These are phyloP conservation scores for Nicotiana paniculata DNA, from an alignment of 257 asterid species.

Conservation along the genomic window DNA sequence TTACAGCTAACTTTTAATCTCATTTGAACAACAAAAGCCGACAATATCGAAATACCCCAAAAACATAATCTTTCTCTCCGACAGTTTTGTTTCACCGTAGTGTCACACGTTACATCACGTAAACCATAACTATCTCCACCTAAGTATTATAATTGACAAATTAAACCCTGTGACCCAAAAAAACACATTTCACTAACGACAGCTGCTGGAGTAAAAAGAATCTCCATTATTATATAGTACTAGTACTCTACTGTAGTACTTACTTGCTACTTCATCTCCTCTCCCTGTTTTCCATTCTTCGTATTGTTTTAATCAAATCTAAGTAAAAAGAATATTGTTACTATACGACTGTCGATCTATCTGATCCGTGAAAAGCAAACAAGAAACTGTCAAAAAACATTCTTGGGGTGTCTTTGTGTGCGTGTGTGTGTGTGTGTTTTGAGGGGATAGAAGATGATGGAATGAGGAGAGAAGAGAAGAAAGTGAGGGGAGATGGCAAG, in stretches of 20 bases:
- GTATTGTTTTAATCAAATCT: neutral
- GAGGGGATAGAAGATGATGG: slow-evolving; percentile 20
- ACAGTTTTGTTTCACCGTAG: neutral
- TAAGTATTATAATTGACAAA: neutral
- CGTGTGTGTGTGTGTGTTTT: too few relatives aligned
- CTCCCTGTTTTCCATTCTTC: neutral
- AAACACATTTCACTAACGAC: neutral
- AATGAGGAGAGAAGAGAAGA: slow-evolving; percentile 22
- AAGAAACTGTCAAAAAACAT: neutral
- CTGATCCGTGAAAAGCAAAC: slow-evolving; percentile 7
- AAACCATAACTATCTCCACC: neutral
- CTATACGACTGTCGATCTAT: slow-evolving; percentile 16
- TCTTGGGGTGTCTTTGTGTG: neutral
- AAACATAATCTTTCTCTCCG: neutral
- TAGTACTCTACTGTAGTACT: neutral
- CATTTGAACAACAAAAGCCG: neutral
- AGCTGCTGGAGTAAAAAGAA: neutral
- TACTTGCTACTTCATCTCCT: neutral
- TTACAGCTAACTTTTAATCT: neutral
- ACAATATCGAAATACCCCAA: neutral
- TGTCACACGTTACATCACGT: neutral
- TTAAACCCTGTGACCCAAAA: neutral
- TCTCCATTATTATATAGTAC: neutral
- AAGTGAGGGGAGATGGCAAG: slow-evolving; percentile 56
- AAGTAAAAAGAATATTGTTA: neutral